These are phyloP conservation scores for Cinnamomum chago DNA, from an alignment of 164 flowering plant species.

Conservation along the genomic window DNA sequence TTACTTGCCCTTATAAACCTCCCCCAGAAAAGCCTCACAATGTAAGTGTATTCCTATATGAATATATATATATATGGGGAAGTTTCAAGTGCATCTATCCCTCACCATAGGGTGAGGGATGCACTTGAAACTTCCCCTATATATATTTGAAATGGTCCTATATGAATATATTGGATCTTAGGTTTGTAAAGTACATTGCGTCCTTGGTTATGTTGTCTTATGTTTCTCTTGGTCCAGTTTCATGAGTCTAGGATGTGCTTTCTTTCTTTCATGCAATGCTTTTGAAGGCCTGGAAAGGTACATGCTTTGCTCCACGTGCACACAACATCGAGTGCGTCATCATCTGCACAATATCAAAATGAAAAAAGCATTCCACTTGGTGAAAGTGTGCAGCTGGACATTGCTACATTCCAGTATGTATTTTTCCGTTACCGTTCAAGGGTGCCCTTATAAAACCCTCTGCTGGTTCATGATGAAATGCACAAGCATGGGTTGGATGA, in stretches of 20 bases:
- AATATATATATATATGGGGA: too few species aligned
- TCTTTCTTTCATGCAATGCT: not conserved
- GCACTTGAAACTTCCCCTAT: too few species aligned
- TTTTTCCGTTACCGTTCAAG: too few species aligned
- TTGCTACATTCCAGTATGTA: too few species aligned
- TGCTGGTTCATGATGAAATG: not conserved
- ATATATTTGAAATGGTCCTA: too few species aligned
- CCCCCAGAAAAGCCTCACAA: conserved; percentile 71
- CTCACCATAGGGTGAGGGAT: too few species aligned
- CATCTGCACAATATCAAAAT: not conserved
- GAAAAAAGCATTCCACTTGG: not conserved
- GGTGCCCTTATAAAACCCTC: not conserved
- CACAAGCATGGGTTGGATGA: not conserved
- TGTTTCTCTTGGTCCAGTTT: not conserved
- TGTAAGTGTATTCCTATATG: conserved; percentile 39
- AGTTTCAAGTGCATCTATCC: too few species aligned
- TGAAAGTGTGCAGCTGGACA: not conserved
- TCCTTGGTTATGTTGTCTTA: not conserved
- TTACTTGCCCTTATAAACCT: conserved; percentile 78
- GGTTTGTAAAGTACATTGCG: not conserved
- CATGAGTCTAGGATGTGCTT: not conserved
- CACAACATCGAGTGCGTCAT: not conserved
- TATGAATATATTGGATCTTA: too few species aligned
- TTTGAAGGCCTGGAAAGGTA: not conserved
- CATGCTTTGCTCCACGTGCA: conserved; percentile 6